These are phyloP conservation scores for Blastobotrys chiropterorum DNA, from an alignment of 805 yeast species.

Conservation along the genomic window DNA sequence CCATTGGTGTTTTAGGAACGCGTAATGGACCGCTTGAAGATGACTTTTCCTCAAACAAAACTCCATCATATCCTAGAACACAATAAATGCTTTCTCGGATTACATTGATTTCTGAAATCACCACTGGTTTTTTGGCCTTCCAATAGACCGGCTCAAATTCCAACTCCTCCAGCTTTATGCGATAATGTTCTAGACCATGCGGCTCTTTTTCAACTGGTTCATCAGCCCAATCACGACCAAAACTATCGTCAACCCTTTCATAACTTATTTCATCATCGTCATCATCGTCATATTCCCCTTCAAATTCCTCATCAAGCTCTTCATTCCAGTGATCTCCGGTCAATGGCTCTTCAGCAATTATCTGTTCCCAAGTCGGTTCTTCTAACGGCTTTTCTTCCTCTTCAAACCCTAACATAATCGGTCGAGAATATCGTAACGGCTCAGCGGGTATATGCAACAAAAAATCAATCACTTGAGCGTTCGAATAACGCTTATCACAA, in stretches of 20 bases:
- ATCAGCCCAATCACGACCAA: too few relatives aligned
- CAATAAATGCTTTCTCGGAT: slow-evolving; percentile 14
- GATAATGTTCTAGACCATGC: background rate
- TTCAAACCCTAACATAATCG: background rate
- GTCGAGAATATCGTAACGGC: slow-evolving; percentile 3
- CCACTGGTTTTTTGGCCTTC: background rate
- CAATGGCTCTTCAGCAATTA: slow-evolving; percentile 25
- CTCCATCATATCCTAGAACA: slow-evolving; percentile 12
- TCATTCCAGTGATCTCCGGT: slow-evolving; percentile 28
- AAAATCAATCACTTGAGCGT: slow-evolving; percentile 15
- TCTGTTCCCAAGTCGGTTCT: slow-evolving; percentile 22
- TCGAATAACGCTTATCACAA: slow-evolving; percentile 17
- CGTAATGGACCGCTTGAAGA: background rate
- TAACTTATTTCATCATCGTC: background rate
- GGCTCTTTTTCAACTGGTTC: background rate
- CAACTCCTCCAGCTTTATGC: background rate
- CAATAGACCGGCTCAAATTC: background rate
- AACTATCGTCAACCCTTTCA: background rate
- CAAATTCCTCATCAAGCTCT: slow-evolving; percentile 8
- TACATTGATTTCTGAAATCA: slow-evolving; percentile 11
- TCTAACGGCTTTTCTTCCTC: slow-evolving; percentile 4
- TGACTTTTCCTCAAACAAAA: slow-evolving; percentile 5
- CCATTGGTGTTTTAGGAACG: background rate
- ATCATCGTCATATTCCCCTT: background rate
- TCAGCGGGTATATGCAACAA: slow-evolving; percentile 18